phyloP scores from a whole-genome alignment of 148 eudicot genomes.

The Rhododendron ovatum region DNA sequence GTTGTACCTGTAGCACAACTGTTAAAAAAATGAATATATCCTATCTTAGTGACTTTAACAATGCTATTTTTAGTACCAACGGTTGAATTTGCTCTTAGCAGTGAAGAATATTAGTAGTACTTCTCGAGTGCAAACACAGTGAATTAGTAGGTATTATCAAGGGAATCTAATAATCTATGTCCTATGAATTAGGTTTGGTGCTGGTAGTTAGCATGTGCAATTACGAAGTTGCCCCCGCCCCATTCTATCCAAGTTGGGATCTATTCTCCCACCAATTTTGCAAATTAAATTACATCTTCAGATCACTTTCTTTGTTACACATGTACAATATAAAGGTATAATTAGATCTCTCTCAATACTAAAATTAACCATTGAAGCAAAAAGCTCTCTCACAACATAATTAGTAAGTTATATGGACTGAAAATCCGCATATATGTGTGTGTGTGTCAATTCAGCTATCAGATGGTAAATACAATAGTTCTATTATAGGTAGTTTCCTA shows the following conservation, averaged over 20 bases:
- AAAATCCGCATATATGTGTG: too few species aligned
- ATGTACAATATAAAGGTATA: too few species aligned
- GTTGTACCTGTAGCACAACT: too few species aligned
- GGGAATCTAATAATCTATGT: too few species aligned
- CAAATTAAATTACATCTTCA: not conserved
- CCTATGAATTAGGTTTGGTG: not conserved
- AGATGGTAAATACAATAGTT: not conserved
- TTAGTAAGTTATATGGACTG: not conserved
- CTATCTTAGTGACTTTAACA: not conserved
- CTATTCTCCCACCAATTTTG: not conserved
- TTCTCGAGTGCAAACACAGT: not conserved
- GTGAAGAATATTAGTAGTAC: not conserved
- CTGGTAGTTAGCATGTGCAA: not conserved
- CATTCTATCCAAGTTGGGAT: not conserved
- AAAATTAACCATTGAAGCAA: not conserved
- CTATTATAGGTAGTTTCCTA: not conserved
- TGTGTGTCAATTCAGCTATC: not conserved
- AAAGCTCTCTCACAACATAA: not conserved
- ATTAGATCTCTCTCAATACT: not conserved
- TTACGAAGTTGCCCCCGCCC: not conserved
- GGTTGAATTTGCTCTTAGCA: not conserved
- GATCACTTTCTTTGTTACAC: not conserved
- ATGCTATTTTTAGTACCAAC: not conserved
- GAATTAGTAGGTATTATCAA: too few species aligned
- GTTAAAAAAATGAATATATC: too few species aligned